Evolutionary conservation across 768 basidiomycete genomes (phyloP), one percentile per base, ranked within the genome.

Genomic region (Tulasnella sp.): DNA sequence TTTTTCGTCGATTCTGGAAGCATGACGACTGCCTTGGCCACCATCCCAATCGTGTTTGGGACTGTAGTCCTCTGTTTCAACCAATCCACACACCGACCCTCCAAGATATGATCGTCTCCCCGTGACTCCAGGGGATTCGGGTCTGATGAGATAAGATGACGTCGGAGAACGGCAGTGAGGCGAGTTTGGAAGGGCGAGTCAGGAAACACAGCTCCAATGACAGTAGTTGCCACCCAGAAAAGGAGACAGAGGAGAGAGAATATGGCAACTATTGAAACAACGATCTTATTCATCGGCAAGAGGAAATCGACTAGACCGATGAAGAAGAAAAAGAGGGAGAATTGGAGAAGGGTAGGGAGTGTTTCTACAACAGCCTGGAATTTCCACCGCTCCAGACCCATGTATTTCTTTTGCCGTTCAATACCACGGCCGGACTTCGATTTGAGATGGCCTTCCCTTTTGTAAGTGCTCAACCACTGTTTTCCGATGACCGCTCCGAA

Each of bases 401-500:
- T 37, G 33, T 37, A 27, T 19, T 48, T 48, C 32, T 37, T 37
- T 48, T 20, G 32, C 12, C 47, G 31, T 9, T 22, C 16, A 19
- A 24, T 32, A 28, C 24, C 47, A 16, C 40, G 47, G 7, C 40
- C 47, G 4, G 28, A 34, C 9, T 37, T 25, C 3, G 47, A 37
- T 7, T 25, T 37, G 16, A 37, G 28, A 13, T 48, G 5, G 6
- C 34, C 35, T 9, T 33, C 31, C 13, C 47, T 34, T 13, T 33
- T 37, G 20, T 34, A 48, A 7, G 22, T 12, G n/a, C 28, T 8
- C 7, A 48, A 19, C 47, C 47, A 48, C 47, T 48, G 31, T 25
- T 48, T 48, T 6, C 32, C 47, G 16, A 48, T 34, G 35, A 48
- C 29, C 9, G 47, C 47, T n/a, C 47, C 34, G 5, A 37, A 34